phyloP scores from a whole-genome alignment of 352 stramenopile species.

The Globisporangium cederbergense region DNA sequence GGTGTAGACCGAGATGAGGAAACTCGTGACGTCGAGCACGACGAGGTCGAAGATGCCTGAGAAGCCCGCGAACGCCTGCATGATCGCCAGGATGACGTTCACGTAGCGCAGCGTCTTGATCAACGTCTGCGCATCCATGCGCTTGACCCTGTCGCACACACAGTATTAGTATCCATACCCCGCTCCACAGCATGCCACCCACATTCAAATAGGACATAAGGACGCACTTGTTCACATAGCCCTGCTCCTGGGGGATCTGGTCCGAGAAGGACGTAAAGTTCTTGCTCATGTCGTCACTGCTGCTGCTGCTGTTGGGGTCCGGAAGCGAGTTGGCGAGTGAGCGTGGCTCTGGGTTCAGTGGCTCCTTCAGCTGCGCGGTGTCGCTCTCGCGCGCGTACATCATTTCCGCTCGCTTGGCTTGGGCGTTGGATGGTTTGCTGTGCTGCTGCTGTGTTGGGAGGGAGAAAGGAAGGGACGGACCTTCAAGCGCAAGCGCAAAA shows the following conservation, averaged over 20 bases:
- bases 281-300: conserved; percentile 14
- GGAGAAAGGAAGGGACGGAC: conserved; percentile 6
- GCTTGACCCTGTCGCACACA: conserved; percentile 41
- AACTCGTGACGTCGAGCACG: conserved; percentile 83
- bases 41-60: conserved; percentile 84
- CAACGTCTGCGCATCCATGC: conserved; percentile 62
- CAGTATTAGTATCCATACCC: neutral
- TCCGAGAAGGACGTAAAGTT: conserved; percentile 18
- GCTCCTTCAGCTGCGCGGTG: conserved; percentile 14
- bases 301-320: neutral
- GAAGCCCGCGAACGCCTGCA: conserved; percentile 81
- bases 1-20: conserved; percentile 84
- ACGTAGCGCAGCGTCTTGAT: conserved; percentile 83
- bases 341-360: conserved; percentile 20
- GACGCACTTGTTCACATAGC: conserved; percentile 15
- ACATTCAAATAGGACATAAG: no score
- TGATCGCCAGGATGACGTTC: conserved; percentile 75
- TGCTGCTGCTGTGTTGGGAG: neutral
- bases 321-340: conserved; percentile 6
- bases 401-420: neutral
- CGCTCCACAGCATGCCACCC: no score
- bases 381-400: conserved; percentile 8
- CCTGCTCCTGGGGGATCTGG: conserved; percentile 21
- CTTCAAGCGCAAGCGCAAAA: conserved; percentile 5
- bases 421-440: neutral